phyloP scores from a whole-genome alignment of 148 eudicot genomes.

The Linanthus parryae region DNA sequence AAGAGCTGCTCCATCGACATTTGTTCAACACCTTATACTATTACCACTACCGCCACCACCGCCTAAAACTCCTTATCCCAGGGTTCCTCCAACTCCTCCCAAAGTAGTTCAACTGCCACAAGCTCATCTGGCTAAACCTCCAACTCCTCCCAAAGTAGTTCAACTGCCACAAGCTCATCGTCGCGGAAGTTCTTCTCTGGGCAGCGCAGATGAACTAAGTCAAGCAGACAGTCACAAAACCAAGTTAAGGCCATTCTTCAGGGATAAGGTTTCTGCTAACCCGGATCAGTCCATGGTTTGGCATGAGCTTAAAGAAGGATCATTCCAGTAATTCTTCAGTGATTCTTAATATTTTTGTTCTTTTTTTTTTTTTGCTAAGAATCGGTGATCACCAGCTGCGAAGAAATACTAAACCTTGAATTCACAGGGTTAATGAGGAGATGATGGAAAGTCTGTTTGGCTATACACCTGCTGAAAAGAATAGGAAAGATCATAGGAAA shows the following conservation, averaged over 20 bases:
- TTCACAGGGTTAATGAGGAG: conserved; percentile 55
- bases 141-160: too few species aligned
- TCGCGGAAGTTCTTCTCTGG: conserved; percentile 11
- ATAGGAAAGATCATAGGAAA: conserved; percentile 14
- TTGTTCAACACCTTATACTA: too few species aligned
- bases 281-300: conserved; percentile 28
- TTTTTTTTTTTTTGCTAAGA: too few species aligned
- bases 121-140: conserved; percentile 13
- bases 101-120: too few species aligned
- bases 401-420: too few species aligned
- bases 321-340: conserved; percentile 17
- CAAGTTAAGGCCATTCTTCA: conserved; percentile 25
- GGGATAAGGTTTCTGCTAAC: conserved; percentile 33
- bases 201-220: too few species aligned
- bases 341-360: not conserved
- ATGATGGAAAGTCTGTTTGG: conserved; percentile 53
- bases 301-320: conserved; percentile 29
- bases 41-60: conserved; percentile 25
- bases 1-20: too few species aligned
- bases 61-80: conserved; percentile 3
- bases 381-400: too few species aligned
- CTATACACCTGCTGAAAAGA: conserved; percentile 22
- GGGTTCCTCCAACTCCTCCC: too few species aligned
- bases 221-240: conserved; percentile 14
- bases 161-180: too few species aligned